Evolutionary conservation across 2,329 filamentous ascomycete genomes (phyloP), one percentile per base, ranked within the genome.

Genomic region (Tolypocladium inflatum): DNA sequence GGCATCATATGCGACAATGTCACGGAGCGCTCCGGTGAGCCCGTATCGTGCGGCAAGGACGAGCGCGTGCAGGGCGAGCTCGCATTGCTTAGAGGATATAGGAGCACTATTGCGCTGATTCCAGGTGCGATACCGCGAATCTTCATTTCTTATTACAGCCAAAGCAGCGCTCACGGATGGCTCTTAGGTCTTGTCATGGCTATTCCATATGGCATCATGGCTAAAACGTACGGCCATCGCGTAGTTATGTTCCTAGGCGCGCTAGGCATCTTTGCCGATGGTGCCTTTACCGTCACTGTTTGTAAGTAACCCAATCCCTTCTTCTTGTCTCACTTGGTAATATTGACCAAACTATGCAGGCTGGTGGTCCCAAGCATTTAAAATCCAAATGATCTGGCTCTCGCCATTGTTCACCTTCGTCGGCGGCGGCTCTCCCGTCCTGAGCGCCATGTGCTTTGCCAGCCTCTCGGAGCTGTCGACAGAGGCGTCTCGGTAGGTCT

Each of bases 151-250:
- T 10, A 39, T 13, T 13, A 39, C 15, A 42, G 2, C 26, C 43
- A 48, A 48, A 21, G 19, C 13, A 23, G 26, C 43, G 43, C 43
- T 48, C 19, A n/a, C 26, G 43, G 43, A 23, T 26, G 11, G 35
- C 19, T n/a, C 19, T 53, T n/a, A 53, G 50, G 50, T 7, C 30
- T 53, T 19, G 35, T 53, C 13, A 53, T 53, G 50, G 37, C 50
- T 33, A 43, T 57, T 6, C 48, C 55, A 33, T 57, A 57, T 43
- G 55, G 55, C 9, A 38, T 57, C 26, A 53, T 57, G 48, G 55
- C 55, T 10, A 37, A 57, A 33, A 38, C 33, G 13, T 53, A 57
- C 13, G 55, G 55, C 35, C 48, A 43, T 37, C 50, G 30, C 17
- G 6, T 35, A 15, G 48, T 52, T n/a, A n/a, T 57, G 11, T 13